Evolutionary conservation across 73 alveolate species (phyloP).

Genomic region (Uronychia setigera): DNA sequence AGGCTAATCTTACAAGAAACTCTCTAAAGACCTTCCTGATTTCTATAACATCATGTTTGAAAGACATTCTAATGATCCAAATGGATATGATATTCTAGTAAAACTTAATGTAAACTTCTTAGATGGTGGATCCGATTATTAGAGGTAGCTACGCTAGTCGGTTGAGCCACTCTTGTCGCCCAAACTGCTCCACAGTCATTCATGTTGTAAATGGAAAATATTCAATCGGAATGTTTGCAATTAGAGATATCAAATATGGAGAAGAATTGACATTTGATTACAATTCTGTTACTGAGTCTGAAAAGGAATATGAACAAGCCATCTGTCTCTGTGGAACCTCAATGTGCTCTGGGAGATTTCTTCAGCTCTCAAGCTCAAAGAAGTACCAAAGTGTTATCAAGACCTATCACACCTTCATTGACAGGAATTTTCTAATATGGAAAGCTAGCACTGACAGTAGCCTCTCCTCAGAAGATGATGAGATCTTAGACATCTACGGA

Average conservation of each 20-base stretch:
- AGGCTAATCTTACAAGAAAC: too few species aligned
- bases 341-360: constrained; percentile 84
- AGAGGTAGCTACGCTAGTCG: constrained; percentile 95
- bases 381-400: constrained; percentile 81
- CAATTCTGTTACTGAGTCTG: constrained; percentile 95
- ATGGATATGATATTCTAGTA: constrained; percentile 89
- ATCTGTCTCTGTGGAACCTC: constrained; percentile 95
- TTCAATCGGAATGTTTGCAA: constrained; percentile 98
- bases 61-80: constrained; percentile 95
- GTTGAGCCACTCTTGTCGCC: constrained; percentile 95
- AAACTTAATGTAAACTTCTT: neutral
- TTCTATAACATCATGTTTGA: constrained; percentile 96
- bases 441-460: constrained; percentile 81
- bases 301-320: constrained; percentile 92
- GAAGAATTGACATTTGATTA: constrained; percentile 98
- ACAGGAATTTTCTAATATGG: constrained; percentile 84
- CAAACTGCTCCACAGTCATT: constrained; percentile 97
- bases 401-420: constrained; percentile 91
- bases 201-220: constrained; percentile 91
- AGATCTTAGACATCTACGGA: constrained; percentile 71
- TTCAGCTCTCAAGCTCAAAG: constrained; percentile 76
- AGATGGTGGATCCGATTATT: constrained; percentile 93
- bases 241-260: constrained; percentile 91
- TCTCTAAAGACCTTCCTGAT: constrained; percentile 96
- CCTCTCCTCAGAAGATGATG: constrained; percentile 64